Conservation (phyloP, 805 yeast species). For the Ogataea paradorogensis region DNA sequence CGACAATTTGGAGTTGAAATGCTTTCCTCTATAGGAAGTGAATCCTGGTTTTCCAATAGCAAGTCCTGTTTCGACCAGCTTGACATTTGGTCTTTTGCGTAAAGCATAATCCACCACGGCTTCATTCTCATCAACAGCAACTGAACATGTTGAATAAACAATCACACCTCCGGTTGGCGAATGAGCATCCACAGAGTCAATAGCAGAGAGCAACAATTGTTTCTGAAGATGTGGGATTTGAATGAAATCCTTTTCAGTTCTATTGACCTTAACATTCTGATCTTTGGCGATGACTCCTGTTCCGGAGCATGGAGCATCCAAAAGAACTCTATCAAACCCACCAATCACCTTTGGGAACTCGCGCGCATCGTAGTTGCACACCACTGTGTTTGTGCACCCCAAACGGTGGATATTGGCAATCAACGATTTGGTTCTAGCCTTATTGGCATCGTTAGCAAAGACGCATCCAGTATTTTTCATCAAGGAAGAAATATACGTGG, state of each 20-base stretch:
- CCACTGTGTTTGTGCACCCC: constrained; percentile 95
- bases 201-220: constrained; percentile 89
- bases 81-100: constrained; percentile 93
- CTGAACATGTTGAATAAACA: constrained; percentile 97
- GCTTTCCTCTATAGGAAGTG: constrained; percentile 89
- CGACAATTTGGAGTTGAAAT: constrained; percentile 70
- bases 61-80: constrained; percentile 86
- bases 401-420: constrained; percentile 97
- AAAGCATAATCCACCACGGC: constrained; percentile 97
- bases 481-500: constrained; percentile 89
- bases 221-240: constrained; percentile 96
- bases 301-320: constrained; percentile 99
- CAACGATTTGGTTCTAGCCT: constrained; percentile 91
- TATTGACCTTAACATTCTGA: constrained; percentile 85
- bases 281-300: constrained; percentile 99
- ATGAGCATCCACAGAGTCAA: constrained; percentile 93
- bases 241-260: constrained; percentile 95
- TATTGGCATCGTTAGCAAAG: constrained; percentile 96
- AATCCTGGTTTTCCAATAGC: constrained; percentile 96
- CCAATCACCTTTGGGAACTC: constrained; percentile 98
- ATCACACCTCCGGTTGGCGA: constrained; percentile 90
- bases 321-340: constrained; percentile 90
- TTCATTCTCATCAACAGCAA: constrained; percentile 97
- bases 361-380: constrained; percentile 96
- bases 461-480: constrained; percentile 98